These are phyloP conservation scores for Fusarium sp. DNA, from an alignment of 2,329 filamentous ascomycete species.

Conservation along the genomic window DNA sequence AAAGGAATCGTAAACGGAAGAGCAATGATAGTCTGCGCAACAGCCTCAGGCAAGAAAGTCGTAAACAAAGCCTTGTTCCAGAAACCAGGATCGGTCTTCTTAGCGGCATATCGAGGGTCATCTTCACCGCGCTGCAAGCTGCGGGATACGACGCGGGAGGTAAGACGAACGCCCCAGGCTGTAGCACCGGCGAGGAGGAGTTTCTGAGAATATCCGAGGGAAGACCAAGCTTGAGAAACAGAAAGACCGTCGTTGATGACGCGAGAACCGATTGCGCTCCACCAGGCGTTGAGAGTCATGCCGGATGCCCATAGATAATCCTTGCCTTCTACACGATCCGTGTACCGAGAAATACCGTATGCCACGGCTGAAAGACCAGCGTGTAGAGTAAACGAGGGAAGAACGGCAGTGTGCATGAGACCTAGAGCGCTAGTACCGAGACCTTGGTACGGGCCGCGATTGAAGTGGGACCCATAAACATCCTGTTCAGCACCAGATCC, in stretches of 20 bases:
- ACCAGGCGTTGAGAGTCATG: constrained; percentile 25
- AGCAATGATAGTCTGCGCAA: constrained; percentile 16
- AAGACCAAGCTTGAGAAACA: constrained; percentile 2
- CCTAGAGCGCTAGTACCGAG: constrained; percentile 10
- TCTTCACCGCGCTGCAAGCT: constrained; percentile 11
- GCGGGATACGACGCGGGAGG: neutral
- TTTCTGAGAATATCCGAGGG: constrained; percentile 1
- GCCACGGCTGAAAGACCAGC: constrained; percentile 7
- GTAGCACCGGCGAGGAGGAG: constrained; percentile 8
- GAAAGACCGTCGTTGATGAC: neutral
- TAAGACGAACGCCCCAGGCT: constrained; percentile 12
- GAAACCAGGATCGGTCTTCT: constrained; percentile 3
- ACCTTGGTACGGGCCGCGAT: constrained; percentile 3
- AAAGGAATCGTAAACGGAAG: constrained; percentile 21
- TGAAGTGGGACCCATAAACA: constrained; percentile 18
- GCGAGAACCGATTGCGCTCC: constrained; percentile 18
- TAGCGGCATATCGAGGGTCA: constrained; percentile 5
- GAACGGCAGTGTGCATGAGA: constrained; percentile 3
- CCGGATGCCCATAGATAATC: constrained; percentile 21
- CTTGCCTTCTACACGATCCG: constrained; percentile 11
- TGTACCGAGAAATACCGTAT: constrained; percentile 16
- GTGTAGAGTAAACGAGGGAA: constrained; percentile 11
- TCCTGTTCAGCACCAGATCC: constrained; percentile 8
- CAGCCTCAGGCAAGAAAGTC: constrained; percentile 11
- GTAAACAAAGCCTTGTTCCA: constrained; percentile 14